Evolutionary conservation across 495 filamentous ascomycete genomes (phyloP), one percentile per base, ranked within the genome.

Genomic region (Aspergillus cavernicola): DNA sequence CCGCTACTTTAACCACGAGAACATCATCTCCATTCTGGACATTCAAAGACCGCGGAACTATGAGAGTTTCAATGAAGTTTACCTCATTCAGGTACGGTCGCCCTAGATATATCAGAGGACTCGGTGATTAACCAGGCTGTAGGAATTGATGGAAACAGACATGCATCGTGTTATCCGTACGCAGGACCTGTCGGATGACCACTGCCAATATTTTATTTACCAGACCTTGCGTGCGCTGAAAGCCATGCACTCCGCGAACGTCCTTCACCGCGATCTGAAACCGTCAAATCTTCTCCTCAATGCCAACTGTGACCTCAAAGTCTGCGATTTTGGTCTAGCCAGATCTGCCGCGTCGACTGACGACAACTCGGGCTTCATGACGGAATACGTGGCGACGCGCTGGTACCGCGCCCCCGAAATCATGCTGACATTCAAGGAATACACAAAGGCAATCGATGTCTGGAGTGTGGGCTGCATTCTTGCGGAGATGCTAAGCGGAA

Each of bases 191-290:
- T 97, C 95, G 5, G 95, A 99, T 63, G 95, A 97, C 62, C 95
- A 99, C 67, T 99, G 95, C 79, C 95, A 99, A 71, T 99, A 97
- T 70, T 99, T 99, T 77, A 99, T 99, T 72, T 99, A 99, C 79
- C 95, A 99, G 76, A 99, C 95, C 9, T 80, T 99, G 46, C 92
- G 95, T 61, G 95, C 93, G 13, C 76, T 99, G 62, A 99, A 99
- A 76, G 95, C 95, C 37, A 97, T 99, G 87, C 95, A 99, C 75
- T 96, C 90, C 22, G 95, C 95, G 57, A 99, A 99, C 59, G 95
- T 99, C 24, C 85, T 99, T 9, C 95, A 99, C 68, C 87, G 95
- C 61, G 95, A 99, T 69, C 73, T 99, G 45, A 99, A 99, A 73
- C 95, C 95, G 0, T 96, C 92, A 41, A 99, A 99, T 61, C 73